phyloP scores from a whole-genome alignment of 2,329 filamentous ascomycete species.

The Aspergillus sp. region DNA sequence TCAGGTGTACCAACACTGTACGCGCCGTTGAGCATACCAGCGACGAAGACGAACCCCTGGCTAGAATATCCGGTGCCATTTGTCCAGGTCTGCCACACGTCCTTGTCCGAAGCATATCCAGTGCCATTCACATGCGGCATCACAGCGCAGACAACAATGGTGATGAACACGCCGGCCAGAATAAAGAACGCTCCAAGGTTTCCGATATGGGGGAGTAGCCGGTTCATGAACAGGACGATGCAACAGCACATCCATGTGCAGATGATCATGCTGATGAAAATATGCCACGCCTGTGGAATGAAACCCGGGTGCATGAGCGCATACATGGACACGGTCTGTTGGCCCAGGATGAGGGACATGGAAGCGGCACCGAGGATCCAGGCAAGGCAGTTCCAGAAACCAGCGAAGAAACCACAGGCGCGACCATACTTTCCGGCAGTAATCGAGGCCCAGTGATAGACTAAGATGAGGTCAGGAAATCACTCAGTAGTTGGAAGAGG shows the following conservation, averaged over 20 bases:
- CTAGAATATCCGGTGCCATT: conserved; percentile 43
- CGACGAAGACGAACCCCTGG: conserved; percentile 62
- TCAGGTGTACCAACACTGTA: conserved; percentile 67
- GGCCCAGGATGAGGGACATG: conserved; percentile 57
- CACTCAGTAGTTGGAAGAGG: background rate
- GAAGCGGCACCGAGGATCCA: conserved; percentile 64
- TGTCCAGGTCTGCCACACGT: conserved; percentile 57
- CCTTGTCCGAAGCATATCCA: conserved; percentile 48
- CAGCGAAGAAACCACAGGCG: conserved; percentile 47
- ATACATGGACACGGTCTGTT: conserved; percentile 62
- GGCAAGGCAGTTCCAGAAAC: conserved; percentile 44
- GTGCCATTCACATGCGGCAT: conserved; percentile 50
- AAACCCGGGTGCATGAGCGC: conserved; percentile 57
- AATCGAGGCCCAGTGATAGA: conserved; percentile 62
- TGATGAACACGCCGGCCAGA: conserved; percentile 50
- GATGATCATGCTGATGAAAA: conserved; percentile 57
- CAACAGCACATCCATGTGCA: conserved; percentile 54
- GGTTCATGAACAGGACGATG: conserved; percentile 57
- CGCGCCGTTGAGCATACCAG: conserved; percentile 67
- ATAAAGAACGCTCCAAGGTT: conserved; percentile 58
- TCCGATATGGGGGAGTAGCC: conserved; percentile 50
- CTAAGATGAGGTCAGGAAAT: conserved; percentile 21
- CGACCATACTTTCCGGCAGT: conserved; percentile 57
- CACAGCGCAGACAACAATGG: conserved; percentile 52
- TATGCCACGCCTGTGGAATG: conserved; percentile 53